A percentile compares a stretch with the other conserved stretches of the same genome.
phyloP scores from a whole-genome alignment of 345 rosid genomes.

The Turritis glabra region DNA sequence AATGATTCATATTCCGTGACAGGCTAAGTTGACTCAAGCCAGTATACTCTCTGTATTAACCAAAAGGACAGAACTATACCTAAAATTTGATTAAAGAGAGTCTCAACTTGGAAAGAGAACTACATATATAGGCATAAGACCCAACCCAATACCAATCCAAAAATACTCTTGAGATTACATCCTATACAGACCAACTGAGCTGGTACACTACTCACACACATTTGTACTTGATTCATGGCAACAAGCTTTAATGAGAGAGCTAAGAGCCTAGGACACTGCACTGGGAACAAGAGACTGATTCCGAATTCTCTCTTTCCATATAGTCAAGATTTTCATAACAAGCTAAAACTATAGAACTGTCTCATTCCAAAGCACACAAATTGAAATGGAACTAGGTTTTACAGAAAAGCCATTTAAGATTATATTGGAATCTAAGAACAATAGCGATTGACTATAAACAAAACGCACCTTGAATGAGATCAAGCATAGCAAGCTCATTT shows the following conservation, averaged over 20 bases:
- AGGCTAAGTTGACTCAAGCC: neutral
- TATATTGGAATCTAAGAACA: neutral
- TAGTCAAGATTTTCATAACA: neutral
- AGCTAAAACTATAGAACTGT: neutral
- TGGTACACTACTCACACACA: neutral
- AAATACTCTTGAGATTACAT: neutral
- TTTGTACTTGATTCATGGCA: neutral
- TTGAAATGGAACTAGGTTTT: neutral
- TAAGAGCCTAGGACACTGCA: neutral
- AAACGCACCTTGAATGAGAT: constrained; percentile 78
- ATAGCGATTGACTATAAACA: neutral
- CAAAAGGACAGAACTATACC: neutral
- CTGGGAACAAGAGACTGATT: neutral
- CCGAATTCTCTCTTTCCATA: neutral
- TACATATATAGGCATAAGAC: no score
- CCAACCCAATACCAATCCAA: constrained; percentile 9
- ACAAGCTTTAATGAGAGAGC: neutral
- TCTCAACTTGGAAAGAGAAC: neutral
- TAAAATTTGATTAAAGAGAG: neutral
- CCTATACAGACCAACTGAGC: neutral
- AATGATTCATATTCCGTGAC: neutral
- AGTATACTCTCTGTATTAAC: neutral
- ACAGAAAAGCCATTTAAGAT: neutral
- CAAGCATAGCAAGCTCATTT: constrained; percentile 97
- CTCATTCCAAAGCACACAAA: neutral